Percentiles rank a stretch among this genome's conserved stretches.
Conservation (phyloP, 352 stramenopile species). For the Pythium phragmitis region DNA sequence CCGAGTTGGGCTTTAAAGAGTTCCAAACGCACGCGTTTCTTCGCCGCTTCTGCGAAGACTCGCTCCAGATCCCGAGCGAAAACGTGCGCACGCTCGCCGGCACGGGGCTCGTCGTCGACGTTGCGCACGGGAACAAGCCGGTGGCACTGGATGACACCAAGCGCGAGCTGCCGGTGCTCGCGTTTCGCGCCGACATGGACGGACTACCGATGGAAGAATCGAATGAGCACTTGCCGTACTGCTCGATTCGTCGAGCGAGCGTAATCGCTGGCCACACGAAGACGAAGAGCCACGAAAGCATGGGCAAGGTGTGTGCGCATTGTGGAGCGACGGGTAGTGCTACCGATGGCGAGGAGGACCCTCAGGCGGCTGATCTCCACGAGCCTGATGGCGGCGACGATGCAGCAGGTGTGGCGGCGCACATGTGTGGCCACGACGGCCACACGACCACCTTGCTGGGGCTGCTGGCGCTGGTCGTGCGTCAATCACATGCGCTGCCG, state of each 20-base stretch:
- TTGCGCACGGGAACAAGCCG: constrained; percentile 70
- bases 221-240: constrained; percentile 78
- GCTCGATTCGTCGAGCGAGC: constrained; percentile 41
- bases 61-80: constrained; percentile 66
- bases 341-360: constrained; percentile 16
- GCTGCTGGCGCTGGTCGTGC: constrained; percentile 75
- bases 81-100: constrained; percentile 80
- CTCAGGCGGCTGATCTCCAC: no score
- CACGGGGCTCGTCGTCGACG: constrained; percentile 90
- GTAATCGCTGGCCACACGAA: no score
- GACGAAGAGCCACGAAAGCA: no score
- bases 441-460: constrained; percentile 95
- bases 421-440: constrained; percentile 96
- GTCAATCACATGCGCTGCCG: constrained; percentile 67
- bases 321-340: no score
- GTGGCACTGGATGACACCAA: constrained; percentile 48
- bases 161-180: constrained; percentile 78
- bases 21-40: constrained; percentile 86
- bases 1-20: constrained; percentile 92
- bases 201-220: constrained; percentile 90
- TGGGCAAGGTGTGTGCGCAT: no score
- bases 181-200: constrained; percentile 96
- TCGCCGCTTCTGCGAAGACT: constrained; percentile 74
- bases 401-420: constrained; percentile 20
- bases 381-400: constrained; percentile 42